Evolutionary conservation across 306 rosid genomes (phyloP), one percentile per base, ranked within the genome.

Genomic region (Castanea sativa): DNA sequence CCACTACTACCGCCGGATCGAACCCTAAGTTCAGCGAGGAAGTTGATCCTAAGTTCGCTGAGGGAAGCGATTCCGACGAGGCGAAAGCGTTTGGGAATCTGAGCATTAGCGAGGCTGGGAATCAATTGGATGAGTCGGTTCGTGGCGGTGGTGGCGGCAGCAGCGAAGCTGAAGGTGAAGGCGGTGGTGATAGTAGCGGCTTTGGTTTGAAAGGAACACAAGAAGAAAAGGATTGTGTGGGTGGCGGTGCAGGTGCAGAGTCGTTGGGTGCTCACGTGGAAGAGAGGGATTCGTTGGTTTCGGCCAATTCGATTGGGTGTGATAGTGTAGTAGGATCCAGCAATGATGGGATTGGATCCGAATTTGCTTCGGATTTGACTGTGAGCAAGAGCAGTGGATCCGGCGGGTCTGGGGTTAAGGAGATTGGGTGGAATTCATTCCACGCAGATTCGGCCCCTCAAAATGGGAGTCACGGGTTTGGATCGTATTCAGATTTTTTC

Each of bases 341-440:
- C 55, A 85, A 70, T 14, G 75, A 80, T 43, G 89, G 35, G 80
- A 38, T 27, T 43, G 89, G 81, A 83, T 80, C 83, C 0, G 85
- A 90, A 58, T 21, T 60, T 7, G 18, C 35, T 4, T 57, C 77
- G 0, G 76, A 78, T 76, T 73, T 72, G 4, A 61, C 55, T 45
- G 85, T 19, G n/a, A 55, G 75, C 55, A 76, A 83, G 67, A 74
- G 85, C 51, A 75, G 79, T 58, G 87, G 58, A 43, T 79, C 77
- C 20, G 73, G 53, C 2, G 79, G 70, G 80, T 73, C 89, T 1
- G 97, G 81, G 73, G 74, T 94, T 29, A 94, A 89, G 87, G 90
- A 80, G 85, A 92, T 92, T 69, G 97, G 88, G 30, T 92, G 98
- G 97, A 90, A 89, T 83, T 73, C 92, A 15, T 94, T 94, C 80